Conservation (phyloP, 345 rosid species). For the Isatis tinctoria region DNA sequence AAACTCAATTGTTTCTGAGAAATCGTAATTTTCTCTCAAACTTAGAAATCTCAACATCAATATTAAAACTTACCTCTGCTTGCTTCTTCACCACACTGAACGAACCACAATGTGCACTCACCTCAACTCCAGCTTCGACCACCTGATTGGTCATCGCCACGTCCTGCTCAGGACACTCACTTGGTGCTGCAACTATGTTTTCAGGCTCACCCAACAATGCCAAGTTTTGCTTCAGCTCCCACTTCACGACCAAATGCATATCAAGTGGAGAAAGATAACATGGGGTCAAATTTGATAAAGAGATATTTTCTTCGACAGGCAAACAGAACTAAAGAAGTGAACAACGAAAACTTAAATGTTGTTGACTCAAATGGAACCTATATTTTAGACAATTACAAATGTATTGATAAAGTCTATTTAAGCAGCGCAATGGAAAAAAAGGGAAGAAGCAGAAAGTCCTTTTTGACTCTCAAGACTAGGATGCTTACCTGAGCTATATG, state of each 20-base stretch:
- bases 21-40: background rate
- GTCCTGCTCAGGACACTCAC: background rate
- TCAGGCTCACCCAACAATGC: background rate
- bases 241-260: background rate
- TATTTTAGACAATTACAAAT: no score
- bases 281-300: background rate
- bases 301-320: background rate
- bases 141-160: background rate
- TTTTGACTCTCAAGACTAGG: background rate
- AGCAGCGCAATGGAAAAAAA: background rate
- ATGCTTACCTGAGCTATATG: slow-evolving; percentile 18
- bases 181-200: background rate
- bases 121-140: background rate
- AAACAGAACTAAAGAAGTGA: background rate
- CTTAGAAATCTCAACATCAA: background rate
- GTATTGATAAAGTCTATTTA: background rate
- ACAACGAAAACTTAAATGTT: background rate
- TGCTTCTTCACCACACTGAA: background rate
- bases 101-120: background rate
- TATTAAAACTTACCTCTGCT: background rate
- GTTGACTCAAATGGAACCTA: background rate
- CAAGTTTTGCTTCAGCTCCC: background rate
- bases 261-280: background rate
- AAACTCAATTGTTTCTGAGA: background rate
- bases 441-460: background rate